These are phyloP conservation scores for Coemansia sp. DNA, from an alignment of 192 early-diverging fungal genomes.

Conservation along the genomic window DNA sequence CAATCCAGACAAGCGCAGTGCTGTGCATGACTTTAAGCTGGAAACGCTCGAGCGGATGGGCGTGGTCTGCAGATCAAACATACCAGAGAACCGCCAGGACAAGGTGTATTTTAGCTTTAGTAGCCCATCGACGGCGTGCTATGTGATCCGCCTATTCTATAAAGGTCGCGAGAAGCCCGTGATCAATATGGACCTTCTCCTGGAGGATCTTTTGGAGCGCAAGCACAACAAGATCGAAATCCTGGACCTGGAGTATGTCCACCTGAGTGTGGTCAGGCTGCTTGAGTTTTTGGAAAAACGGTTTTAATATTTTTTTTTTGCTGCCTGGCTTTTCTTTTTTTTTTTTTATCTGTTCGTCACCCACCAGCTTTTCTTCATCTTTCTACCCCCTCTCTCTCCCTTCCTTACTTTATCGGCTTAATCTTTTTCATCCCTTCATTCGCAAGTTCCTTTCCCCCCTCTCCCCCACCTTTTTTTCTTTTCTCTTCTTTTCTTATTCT, in stretches of 20 bases:
- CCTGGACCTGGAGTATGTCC: conserved; percentile 91
- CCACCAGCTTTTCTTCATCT: conserved; percentile 9
- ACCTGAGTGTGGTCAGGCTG: conserved; percentile 80
- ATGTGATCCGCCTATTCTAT: conserved; percentile 85
- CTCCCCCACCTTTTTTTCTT: neutral
- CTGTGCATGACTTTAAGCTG: conserved; percentile 76
- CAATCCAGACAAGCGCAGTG: conserved; percentile 4
- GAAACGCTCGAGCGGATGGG: conserved; percentile 85
- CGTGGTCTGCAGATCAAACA: conserved; percentile 88
- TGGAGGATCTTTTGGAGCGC: conserved; percentile 81
- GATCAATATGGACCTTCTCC: conserved; percentile 92
- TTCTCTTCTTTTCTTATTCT: conserved; percentile 9
- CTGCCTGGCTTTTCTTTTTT: conserved; percentile 3
- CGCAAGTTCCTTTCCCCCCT: neutral
- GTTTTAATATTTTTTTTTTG: conserved; percentile 42
- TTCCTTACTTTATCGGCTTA: neutral
- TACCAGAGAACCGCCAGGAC: conserved; percentile 82
- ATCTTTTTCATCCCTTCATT: neutral
- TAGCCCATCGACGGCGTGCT: conserved; percentile 85
- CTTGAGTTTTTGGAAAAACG: conserved; percentile 80
- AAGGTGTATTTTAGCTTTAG: conserved; percentile 90
- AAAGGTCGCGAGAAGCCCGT: conserved; percentile 92
- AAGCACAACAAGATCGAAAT: conserved; percentile 87
- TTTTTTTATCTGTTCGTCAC: neutral
- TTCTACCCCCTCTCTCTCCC: conserved; percentile 13